Conservation (phyloP, 140 eudicot species). For the Cichorium intybus region DNA sequence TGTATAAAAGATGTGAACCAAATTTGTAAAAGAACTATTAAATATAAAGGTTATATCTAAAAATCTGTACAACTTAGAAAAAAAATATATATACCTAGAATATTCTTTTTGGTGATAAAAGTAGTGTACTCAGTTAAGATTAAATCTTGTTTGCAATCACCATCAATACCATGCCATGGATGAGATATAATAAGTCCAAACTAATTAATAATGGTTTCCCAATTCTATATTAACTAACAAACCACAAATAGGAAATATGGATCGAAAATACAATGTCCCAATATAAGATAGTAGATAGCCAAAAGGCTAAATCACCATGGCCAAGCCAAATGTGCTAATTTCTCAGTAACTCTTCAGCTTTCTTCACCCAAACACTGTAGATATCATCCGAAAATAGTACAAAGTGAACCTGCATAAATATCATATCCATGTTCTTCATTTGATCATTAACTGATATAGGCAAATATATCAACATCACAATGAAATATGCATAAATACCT, state of each 20-base stretch:
- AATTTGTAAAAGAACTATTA: too few relatives aligned
- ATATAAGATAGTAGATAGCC: neutral
- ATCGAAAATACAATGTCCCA: constrained; percentile 11
- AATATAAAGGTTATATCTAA: too few relatives aligned
- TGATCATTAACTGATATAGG: neutral
- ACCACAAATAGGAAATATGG: neutral
- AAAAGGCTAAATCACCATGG: too few relatives aligned
- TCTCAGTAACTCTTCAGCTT: constrained; percentile 55
- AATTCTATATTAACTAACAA: neutral
- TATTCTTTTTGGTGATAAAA: too few relatives aligned
- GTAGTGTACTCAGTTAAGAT: too few relatives aligned
- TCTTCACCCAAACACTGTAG: constrained; percentile 60
- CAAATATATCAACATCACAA: neutral
- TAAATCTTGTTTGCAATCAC: too few relatives aligned
- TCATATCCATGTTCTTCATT: neutral
- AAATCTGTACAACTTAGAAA: too few relatives aligned
- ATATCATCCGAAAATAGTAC: constrained; percentile 66
- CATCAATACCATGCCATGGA: neutral
- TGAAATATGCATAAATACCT: constrained; percentile 39
- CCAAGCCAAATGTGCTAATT: constrained; percentile 4
- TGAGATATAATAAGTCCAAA: neutral
- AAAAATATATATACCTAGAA: too few relatives aligned
- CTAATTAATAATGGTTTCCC: neutral
- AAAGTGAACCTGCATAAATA: constrained; percentile 60
- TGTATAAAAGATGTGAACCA: too few relatives aligned